phyloP scores from a whole-genome alignment of 225 moss, liverwort and hornwort species.

The Sphagnum contortum region DNA sequence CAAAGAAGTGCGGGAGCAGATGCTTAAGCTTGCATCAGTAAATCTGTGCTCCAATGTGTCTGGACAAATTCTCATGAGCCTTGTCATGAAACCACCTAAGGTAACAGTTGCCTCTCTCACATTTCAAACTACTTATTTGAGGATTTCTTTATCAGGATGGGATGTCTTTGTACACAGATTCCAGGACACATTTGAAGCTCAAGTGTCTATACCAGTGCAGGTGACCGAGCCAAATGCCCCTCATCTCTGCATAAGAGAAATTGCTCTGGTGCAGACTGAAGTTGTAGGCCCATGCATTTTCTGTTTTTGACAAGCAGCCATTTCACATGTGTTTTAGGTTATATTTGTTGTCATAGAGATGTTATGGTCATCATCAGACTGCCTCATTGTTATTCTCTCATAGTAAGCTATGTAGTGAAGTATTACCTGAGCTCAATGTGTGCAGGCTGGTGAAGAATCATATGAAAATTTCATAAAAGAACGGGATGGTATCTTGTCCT shows the following conservation, averaged over 20 bases:
- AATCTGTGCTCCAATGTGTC: constrained; percentile 79
- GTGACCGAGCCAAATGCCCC: too few species aligned
- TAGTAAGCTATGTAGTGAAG: background rate
- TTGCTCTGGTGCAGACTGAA: background rate
- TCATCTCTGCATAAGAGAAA: too few species aligned
- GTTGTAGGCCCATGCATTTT: too few species aligned
- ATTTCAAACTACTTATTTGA: too few species aligned
- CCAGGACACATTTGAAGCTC: too few species aligned
- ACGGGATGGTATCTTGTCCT: constrained; percentile 73
- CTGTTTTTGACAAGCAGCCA: too few species aligned
- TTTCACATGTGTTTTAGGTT: too few species aligned
- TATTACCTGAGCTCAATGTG: background rate
- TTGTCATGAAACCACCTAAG: constrained; percentile 92
- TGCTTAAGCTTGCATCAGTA: constrained; percentile 77
- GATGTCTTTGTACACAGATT: too few species aligned
- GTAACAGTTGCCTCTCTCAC: constrained; percentile 9
- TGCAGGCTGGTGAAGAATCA: constrained; percentile 82
- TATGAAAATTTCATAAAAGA: constrained; percentile 61
- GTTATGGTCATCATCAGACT: background rate
- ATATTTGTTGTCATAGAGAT: too few species aligned
- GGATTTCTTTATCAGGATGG: too few species aligned
- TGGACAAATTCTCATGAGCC: constrained; percentile 92
- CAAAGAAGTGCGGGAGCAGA: constrained; percentile 67
- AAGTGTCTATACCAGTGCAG: too few species aligned
- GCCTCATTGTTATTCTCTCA: background rate